Evolutionary conservation across 2,329 filamentous ascomycete genomes (phyloP), one percentile per base, ranked within the genome.

Genomic region (Conoideocrella luteorostrata): DNA sequence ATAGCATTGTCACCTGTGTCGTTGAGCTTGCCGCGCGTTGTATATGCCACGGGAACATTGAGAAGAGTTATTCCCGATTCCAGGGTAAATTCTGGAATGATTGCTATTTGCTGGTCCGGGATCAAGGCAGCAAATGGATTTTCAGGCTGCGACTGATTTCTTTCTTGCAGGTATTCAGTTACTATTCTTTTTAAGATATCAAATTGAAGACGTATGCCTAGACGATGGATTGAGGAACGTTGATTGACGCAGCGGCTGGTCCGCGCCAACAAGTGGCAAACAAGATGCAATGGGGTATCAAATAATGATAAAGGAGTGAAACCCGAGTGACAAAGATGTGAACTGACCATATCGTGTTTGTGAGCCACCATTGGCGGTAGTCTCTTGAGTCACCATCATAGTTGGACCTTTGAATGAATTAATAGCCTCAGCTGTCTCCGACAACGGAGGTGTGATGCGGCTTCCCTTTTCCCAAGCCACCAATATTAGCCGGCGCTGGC

Each of bases 121-220:
- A 98, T 95, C 58, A 97, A 75, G 51, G 75, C 68, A 48, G 87
- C 80, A 63, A 90, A 97, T 23, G 90, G 91, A 68, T 97, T 98
- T 70, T 96, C 91, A 57, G 86, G 82, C 66, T 96, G 88, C 44
- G 77, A 69, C 51, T 64, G 69, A 52, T 63, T 74, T 74, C 77
- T 80, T 79, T 75, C 78, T 81, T 79, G 60, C 70, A 72, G 68
- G 74, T 76, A 76, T 80, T 83, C 75, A 83, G 79, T 63, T 62
- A 74, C 68, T 52, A 52, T 54, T 71, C 69, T 69, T 67, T 28
- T 39, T 30, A 29, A 30, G 21, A 23, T 40, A 46, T n/a, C n/a
- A n/a, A n/a, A n/a, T n/a, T n/a, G n/a, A n/a, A n/a, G n/a, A n/a
- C n/a, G n/a, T n/a, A n/a, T n/a, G n/a, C n/a, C n/a, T n/a, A n/a